Conservation (phyloP, 2,329 filamentous ascomycete genomes). For the Pseudopyrenochaeta lycopersici region DNA sequence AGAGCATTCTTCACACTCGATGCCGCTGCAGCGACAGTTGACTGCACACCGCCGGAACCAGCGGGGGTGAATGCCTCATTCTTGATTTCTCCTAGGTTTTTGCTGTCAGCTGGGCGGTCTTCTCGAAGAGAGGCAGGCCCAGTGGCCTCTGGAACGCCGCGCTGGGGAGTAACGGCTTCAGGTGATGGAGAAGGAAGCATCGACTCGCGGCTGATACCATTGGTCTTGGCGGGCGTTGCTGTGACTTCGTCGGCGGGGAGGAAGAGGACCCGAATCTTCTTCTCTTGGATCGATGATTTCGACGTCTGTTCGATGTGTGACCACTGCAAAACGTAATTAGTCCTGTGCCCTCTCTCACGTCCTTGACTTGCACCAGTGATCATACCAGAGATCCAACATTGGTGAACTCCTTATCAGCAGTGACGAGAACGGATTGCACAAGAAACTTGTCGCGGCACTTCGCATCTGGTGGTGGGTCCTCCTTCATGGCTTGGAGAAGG, state of each 20-base stretch:
- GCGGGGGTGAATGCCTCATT: slow-evolving; percentile 53
- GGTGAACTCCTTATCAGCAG: slow-evolving; percentile 81
- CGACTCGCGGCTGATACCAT: slow-evolving; percentile 44
- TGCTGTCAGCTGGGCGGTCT: slow-evolving; percentile 50
- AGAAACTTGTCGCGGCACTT: slow-evolving; percentile 98
- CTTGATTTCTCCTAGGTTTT: slow-evolving; percentile 52
- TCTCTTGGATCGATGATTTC: slow-evolving; percentile 84
- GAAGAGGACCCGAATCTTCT: slow-evolving; percentile 94
- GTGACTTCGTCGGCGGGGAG: slow-evolving; percentile 67
- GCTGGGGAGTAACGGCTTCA: slow-evolving; percentile 59
- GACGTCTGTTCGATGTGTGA: slow-evolving; percentile 74
- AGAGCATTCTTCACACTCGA: slow-evolving; percentile 59
- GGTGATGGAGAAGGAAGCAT: slow-evolving; percentile 64
- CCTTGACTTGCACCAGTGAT: slow-evolving; percentile 2
- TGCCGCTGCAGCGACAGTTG: slow-evolving; percentile 56
- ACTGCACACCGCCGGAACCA: slow-evolving; percentile 42
- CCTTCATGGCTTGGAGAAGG: slow-evolving; percentile 96
- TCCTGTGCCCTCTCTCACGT: not conserved
- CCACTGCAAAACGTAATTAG: slow-evolving; percentile 67
- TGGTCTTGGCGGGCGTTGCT: slow-evolving; percentile 43
- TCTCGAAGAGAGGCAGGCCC: slow-evolving; percentile 51
- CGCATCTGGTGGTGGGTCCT: slow-evolving; percentile 83
- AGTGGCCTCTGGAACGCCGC: slow-evolving; percentile 41
- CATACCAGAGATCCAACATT: slow-evolving; percentile 84
- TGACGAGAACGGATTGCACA: slow-evolving; percentile 88